These are phyloP conservation scores for Eleusine coracana DNA, from an alignment of 176 grass and related monocot species.

Conservation along the genomic window DNA sequence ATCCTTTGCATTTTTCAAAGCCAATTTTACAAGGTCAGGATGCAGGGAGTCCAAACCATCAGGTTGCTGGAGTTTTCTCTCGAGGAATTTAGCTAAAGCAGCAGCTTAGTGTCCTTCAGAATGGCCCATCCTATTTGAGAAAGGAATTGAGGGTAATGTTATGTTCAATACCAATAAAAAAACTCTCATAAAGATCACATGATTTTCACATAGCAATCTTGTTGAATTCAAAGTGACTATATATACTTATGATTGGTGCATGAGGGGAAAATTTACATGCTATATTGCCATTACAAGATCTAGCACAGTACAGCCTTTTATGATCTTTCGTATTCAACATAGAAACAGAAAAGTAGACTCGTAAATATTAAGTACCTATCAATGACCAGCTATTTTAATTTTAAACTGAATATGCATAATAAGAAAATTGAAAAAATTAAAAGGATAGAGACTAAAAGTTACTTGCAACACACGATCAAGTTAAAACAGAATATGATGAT, in stretches of 20 bases:
- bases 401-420: too few relatives aligned
- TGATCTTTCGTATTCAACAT: too few relatives aligned
- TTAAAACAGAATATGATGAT: too few relatives aligned
- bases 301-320: neutral
- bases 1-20: conserved; percentile 83
- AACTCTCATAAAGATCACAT: neutral
- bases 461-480: too few relatives aligned
- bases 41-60: conserved; percentile 81
- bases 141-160: conserved; percentile 17
- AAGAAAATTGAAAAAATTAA: too few relatives aligned
- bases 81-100: conserved; percentile 94
- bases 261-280: neutral
- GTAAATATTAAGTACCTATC: too few relatives aligned
- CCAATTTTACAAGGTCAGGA: conserved; percentile 80
- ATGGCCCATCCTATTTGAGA: conserved; percentile 73
- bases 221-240: neutral
- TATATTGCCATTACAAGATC: conserved; percentile 1
- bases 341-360: too few relatives aligned
- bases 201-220: neutral
- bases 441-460: too few relatives aligned
- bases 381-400: too few relatives aligned
- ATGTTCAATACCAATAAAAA: neutral
- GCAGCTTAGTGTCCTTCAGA: conserved; percentile 94
- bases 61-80: conserved; percentile 94
- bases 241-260: neutral